Conservation (phyloP, 345 rosid species). For the Ceriops zippeliana region DNA sequence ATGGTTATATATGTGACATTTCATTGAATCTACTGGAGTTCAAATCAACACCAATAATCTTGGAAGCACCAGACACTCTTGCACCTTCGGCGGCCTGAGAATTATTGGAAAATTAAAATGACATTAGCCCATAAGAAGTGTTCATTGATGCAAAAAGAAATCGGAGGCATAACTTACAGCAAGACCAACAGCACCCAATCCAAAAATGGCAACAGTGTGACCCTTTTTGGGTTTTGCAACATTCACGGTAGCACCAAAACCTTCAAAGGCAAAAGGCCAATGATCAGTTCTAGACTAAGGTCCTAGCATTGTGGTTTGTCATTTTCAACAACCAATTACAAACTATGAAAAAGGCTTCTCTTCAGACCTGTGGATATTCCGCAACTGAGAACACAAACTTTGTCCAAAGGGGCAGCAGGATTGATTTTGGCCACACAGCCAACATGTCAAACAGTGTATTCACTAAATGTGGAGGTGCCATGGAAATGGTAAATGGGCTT, state of each 20-base stretch:
- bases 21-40: slow-evolving; percentile 47
- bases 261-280: slow-evolving; percentile 20
- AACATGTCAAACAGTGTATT: slow-evolving; percentile 76
- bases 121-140: neutral
- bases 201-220: slow-evolving; percentile 57
- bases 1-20: neutral
- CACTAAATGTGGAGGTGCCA: slow-evolving; percentile 78
- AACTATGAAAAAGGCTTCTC: neutral
- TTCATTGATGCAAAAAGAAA: neutral
- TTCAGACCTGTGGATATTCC: slow-evolving; percentile 64
- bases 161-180: slow-evolving; percentile 33
- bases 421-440: slow-evolving; percentile 74
- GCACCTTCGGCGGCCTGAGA: slow-evolving; percentile 83
- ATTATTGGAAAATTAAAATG: neutral
- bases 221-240: slow-evolving; percentile 75
- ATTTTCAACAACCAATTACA: neutral
- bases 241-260: slow-evolving; percentile 70
- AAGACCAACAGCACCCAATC: slow-evolving; percentile 78
- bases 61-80: slow-evolving; percentile 55
- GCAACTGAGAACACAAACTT: slow-evolving; percentile 74
- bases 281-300: neutral
- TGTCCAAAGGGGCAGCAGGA: slow-evolving; percentile 75
- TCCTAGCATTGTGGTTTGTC: too few relatives aligned
- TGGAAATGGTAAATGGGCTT: slow-evolving; percentile 68
- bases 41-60: slow-evolving; percentile 77